Evolutionary conservation across 2,329 filamentous ascomycete species (phyloP), one percentile per base, ranked within the genome.

Genomic region (Aspergillus vadensis): DNA sequence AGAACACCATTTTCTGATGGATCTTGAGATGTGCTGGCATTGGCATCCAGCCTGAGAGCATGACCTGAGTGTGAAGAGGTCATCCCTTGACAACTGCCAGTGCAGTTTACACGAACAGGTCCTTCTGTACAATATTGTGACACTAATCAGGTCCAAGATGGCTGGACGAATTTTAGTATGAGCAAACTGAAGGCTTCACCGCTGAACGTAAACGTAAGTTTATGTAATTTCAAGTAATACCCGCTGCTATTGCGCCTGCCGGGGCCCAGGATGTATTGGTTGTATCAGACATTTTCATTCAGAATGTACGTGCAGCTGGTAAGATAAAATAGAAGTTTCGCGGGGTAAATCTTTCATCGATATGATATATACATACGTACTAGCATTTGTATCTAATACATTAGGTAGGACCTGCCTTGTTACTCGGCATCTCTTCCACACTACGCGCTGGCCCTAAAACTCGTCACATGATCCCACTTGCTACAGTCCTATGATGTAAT

Each of bases 21-120:
- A 50, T 15, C 52, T 36, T 38, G 23, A 38, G 63, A 39, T 55
- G 61, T 17, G 63, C 59, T 67, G 63, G 61, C 65, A 66, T 67
- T 70, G 25, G 55, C 49, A 66, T 66, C 58, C 53, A 60, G 63
- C 63, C 67, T 55, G 54, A 50, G 17, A 39, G 36, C 36, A 36
- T 55, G 14, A 51, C 64, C 61, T 58, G 62, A 56, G 38, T 64
- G 52, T 59, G 60, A 56, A 43, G 64, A 65, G 41, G 63, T 63
- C 70, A 71, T 72, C 60, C 63, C 36, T 32, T 38, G 17, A 38
- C 43, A 55, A 36, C 38, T 47, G 49, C 21, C 17, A 44, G 38
- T n/a, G 21, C 21, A 27, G 47, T 50, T 30, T 27, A 30, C 47
- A 49, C 44, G 44, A 15, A 43, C 51, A 43, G 38, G 41, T 12